A percentile compares a stretch with the other conserved stretches of the same genome.
Evolutionary conservation across 2,329 filamentous ascomycete species (phyloP).

Genomic region (Pyrenochaeta sp.): DNA sequence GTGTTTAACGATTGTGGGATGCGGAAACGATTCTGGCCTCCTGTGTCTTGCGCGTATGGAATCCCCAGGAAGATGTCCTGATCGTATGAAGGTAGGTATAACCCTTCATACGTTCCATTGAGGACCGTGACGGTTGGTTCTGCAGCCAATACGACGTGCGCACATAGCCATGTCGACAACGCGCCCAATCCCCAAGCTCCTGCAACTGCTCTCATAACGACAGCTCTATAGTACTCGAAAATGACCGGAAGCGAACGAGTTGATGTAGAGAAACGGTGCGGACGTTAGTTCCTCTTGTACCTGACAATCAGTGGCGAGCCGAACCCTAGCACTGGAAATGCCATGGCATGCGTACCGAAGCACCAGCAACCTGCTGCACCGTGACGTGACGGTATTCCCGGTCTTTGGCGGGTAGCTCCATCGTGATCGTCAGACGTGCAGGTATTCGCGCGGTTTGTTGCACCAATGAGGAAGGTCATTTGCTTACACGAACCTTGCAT

Average conservation of each 20-base stretch:
- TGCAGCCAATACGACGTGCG: conserved; percentile 18
- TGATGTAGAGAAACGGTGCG: neutral
- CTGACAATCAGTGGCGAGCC: conserved; percentile 14
- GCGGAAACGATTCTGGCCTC: conserved; percentile 62
- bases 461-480: conserved; percentile 16
- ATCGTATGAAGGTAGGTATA: conserved; percentile 45
- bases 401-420: conserved; percentile 6
- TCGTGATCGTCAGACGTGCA: conserved; percentile 14
- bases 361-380: conserved; percentile 9
- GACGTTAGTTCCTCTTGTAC: conserved; percentile 17
- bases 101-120: conserved; percentile 48
- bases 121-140: conserved; percentile 39
- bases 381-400: conserved; percentile 15
- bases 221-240: neutral
- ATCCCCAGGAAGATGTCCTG: conserved; percentile 61
- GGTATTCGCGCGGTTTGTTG: conserved; percentile 1
- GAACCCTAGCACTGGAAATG: conserved; percentile 2
- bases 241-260: neutral
- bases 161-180: conserved; percentile 21
- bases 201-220: conserved; percentile 19
- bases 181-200: conserved; percentile 29
- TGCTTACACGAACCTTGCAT: conserved; percentile 3
- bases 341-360: neutral
- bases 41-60: conserved; percentile 65
- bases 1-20: conserved; percentile 60